phyloP scores from a whole-genome alignment of 306 rosid species.

The Dryas alaskensis region DNA sequence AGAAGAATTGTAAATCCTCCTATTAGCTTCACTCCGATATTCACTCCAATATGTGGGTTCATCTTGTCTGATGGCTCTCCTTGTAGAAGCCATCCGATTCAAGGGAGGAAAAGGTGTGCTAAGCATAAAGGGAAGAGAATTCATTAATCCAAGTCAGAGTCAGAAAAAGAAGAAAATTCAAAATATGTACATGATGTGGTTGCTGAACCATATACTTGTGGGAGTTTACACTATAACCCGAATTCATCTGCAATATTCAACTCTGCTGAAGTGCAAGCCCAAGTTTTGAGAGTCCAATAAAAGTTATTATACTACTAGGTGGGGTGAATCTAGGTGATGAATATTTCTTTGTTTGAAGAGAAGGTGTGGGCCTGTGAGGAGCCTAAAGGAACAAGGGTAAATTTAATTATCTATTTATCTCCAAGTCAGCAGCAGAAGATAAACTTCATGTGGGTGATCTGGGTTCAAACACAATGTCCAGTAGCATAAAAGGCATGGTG shows the following conservation, averaged over 20 bases:
- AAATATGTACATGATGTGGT: background rate
- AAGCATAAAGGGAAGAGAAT: slow-evolving; percentile 78
- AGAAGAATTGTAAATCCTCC: slow-evolving; percentile 28
- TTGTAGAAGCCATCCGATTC: slow-evolving; percentile 48
- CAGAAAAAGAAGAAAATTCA: too few relatives aligned
- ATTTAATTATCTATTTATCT: too few relatives aligned
- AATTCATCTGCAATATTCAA: slow-evolving; percentile 1
- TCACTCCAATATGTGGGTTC: slow-evolving; percentile 51
- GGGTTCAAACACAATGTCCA: too few relatives aligned
- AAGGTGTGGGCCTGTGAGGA: too few relatives aligned
- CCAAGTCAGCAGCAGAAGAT: too few relatives aligned
- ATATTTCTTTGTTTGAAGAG: too few relatives aligned
- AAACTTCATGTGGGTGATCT: too few relatives aligned
- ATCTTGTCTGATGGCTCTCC: slow-evolving; percentile 55
- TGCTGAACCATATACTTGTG: background rate
- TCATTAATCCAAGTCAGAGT: background rate
- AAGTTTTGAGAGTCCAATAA: slow-evolving; percentile 6
- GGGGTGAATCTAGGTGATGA: background rate
- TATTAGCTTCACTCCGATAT: too few relatives aligned
- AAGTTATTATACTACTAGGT: background rate
- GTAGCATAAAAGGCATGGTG: too few relatives aligned
- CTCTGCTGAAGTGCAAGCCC: slow-evolving; percentile 12
- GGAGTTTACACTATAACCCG: background rate
- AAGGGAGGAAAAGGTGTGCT: slow-evolving; percentile 70
- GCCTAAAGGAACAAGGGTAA: too few relatives aligned